Base-by-base conservation (phyloP, 1,139 yeast species). In the Kurtzmaniella natalensis region DNA sequence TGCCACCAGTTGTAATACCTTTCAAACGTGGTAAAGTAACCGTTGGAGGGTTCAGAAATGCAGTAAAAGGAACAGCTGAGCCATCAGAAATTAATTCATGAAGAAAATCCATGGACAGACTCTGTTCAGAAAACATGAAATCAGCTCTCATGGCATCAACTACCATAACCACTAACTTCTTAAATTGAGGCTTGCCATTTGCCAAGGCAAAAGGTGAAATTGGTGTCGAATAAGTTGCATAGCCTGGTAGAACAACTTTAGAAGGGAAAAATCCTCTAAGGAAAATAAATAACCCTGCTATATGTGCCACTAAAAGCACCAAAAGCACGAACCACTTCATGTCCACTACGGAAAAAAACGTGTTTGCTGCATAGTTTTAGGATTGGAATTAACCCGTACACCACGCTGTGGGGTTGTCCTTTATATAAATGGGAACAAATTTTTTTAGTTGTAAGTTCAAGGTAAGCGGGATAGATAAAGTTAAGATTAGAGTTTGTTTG, bases 61-160 rank as follows among this genome's bases (percentile, higher is more conserved):
- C 96, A 0, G 98, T 92, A 54, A 77, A 88, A 0, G 96, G 96
- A 32, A 89, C 51, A 0, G 94, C 97, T 30, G 68, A 53, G 8
- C 94, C 94, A 0, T 66, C 46, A 33, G 73, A 69, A n/a, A 92
- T 64, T 43, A 88, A 58, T 5, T 57, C 45, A 46, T 92, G 97
- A 2, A 84, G 72, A 48, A 75, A 77, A 0, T 51, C 33, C 82
- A 92, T 86, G 26, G 54, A 48, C 1, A 80, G 59, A 1, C 87
- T 75, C 3, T 64, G 47, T 20, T 72, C 68, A 2, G 86, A 78
- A 51, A 76, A 92, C 55, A 88, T 60, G 52, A 88, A 89, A 53
- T 94, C 98, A 9, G 94, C 70, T 42, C 99, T 63, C 68, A 92
- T 67, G 3, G 98, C 98, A 60, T 94, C 99, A 5, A 94, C 81